Percentiles rank a stretch among this genome's conserved stretches.
Evolutionary conservation across 2,329 filamentous ascomycete genomes (phyloP).

Genomic region (Plenodomus biglobosus): DNA sequence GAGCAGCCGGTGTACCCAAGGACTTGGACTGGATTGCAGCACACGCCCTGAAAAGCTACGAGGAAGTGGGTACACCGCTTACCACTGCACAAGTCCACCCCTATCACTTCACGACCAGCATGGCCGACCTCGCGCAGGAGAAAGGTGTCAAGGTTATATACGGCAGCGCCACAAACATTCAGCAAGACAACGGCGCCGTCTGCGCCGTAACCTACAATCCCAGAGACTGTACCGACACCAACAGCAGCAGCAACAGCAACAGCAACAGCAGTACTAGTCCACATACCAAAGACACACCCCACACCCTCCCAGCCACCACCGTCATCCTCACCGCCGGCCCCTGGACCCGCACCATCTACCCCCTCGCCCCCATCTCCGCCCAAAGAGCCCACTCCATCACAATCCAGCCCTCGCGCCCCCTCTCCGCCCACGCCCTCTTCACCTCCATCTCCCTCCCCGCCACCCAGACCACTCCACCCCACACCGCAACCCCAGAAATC

Average conservation of each 20-base stretch:
- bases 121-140: slow-evolving; percentile 73
- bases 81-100: slow-evolving; percentile 95
- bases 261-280: too few species aligned
- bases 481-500: slow-evolving; percentile 80
- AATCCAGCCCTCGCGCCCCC: slow-evolving; percentile 58
- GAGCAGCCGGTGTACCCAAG: slow-evolving; percentile 65
- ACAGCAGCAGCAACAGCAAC: too few species aligned
- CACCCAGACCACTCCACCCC: slow-evolving; percentile 25
- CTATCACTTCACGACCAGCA: slow-evolving; percentile 82
- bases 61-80: slow-evolving; percentile 77
- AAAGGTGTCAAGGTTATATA: slow-evolving; percentile 61
- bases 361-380: slow-evolving; percentile 59
- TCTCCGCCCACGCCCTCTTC: slow-evolving; percentile 78
- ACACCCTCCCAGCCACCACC: slow-evolving; percentile 57
- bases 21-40: slow-evolving; percentile 84
- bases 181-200: slow-evolving; percentile 58
- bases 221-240: slow-evolving; percentile 48
- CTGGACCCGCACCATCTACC: slow-evolving; percentile 59
- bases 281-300: too few species aligned
- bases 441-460: slow-evolving; percentile 79
- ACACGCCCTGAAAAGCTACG: slow-evolving; percentile 68
- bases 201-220: slow-evolving; percentile 64
- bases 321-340: slow-evolving; percentile 64
- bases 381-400: slow-evolving; percentile 66
- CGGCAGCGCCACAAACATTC: slow-evolving; percentile 69